A percentile compares a stretch with the other conserved stretches of the same genome.
These are phyloP conservation scores for Colletotrichum chrysophilum DNA, from an alignment of 2,329 filamentous ascomycete genomes.

Conservation along the genomic window DNA sequence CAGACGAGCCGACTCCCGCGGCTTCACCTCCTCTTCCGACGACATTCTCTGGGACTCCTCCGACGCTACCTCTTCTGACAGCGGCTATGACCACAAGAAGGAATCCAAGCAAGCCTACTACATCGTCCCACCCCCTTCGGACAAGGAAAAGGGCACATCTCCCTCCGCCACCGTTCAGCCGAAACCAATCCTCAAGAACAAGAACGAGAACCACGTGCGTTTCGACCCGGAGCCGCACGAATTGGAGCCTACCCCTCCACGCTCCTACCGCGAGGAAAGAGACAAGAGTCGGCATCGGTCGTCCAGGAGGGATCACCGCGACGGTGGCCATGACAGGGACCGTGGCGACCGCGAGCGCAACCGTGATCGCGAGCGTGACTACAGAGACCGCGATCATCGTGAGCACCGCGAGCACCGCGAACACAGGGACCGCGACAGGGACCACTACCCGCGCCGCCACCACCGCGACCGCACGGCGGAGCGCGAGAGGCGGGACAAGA, in stretches of 20 bases:
- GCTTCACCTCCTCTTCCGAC: slow-evolving; percentile 23
- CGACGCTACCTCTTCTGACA: slow-evolving; percentile 27
- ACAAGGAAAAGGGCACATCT: slow-evolving; percentile 28
- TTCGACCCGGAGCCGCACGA: slow-evolving; percentile 56
- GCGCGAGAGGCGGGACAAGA: slow-evolving; percentile 39
- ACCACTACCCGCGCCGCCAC: slow-evolving; percentile 38
- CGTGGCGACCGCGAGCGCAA: slow-evolving; percentile 37
- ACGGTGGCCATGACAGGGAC: slow-evolving; percentile 38
- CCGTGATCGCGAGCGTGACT: slow-evolving; percentile 42
- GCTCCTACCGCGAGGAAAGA: slow-evolving; percentile 33
- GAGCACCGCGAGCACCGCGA: slow-evolving; percentile 35
- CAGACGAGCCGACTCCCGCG: slow-evolving; percentile 1
- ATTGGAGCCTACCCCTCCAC: slow-evolving; percentile 35
- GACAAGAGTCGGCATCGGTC: slow-evolving; percentile 32
- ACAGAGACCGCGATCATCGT: slow-evolving; percentile 28
- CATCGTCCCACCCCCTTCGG: slow-evolving; percentile 42
- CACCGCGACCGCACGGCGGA: slow-evolving; percentile 26
- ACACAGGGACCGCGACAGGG: slow-evolving; percentile 44
- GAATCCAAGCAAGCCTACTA: slow-evolving; percentile 37
- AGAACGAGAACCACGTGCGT: slow-evolving; percentile 61
- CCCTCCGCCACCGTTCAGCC: slow-evolving; percentile 46
- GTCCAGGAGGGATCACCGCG: slow-evolving; percentile 22
- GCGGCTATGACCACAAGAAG: slow-evolving; percentile 29
- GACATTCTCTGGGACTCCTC: slow-evolving; percentile 33
- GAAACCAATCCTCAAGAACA: slow-evolving; percentile 68